phyloP scores from a whole-genome alignment of 2,329 filamentous ascomycete species.

The Pezicula rhizophila region DNA sequence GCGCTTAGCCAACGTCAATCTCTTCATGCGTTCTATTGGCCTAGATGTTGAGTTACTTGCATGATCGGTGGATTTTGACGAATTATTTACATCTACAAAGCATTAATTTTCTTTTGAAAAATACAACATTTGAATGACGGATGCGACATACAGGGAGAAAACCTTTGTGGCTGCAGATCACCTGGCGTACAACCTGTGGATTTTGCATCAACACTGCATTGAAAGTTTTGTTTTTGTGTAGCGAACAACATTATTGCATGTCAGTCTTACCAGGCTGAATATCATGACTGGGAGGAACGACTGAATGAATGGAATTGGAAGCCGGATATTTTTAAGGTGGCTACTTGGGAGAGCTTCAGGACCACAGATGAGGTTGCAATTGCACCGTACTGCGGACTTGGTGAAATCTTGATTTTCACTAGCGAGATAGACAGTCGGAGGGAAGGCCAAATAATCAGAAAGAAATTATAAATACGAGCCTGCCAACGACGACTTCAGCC shows the following conservation, averaged over 20 bases:
- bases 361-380: background rate
- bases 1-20: constrained; percentile 84
- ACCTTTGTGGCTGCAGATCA: constrained; percentile 13
- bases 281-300: constrained; percentile 10
- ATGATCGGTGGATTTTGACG: constrained; percentile 13
- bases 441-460: background rate
- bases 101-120: constrained; percentile 12
- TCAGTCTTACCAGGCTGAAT: constrained; percentile 7
- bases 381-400: background rate
- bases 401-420: background rate
- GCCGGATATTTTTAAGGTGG: background rate
- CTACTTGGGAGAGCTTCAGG: background rate
- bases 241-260: constrained; percentile 10
- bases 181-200: constrained; percentile 12
- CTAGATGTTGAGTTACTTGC: constrained; percentile 74
- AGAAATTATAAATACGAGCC: background rate
- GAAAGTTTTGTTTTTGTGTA: constrained; percentile 13
- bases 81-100: constrained; percentile 15
- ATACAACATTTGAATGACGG: constrained; percentile 10
- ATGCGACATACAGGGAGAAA: constrained; percentile 7
- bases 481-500: too few species aligned
- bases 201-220: constrained; percentile 12
- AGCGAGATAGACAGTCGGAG: background rate
- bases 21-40: constrained; percentile 99
- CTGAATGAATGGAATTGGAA: background rate